Evolutionary conservation across 208 protist genomes (phyloP).

Genomic region (Leishmania mexicana): DNA sequence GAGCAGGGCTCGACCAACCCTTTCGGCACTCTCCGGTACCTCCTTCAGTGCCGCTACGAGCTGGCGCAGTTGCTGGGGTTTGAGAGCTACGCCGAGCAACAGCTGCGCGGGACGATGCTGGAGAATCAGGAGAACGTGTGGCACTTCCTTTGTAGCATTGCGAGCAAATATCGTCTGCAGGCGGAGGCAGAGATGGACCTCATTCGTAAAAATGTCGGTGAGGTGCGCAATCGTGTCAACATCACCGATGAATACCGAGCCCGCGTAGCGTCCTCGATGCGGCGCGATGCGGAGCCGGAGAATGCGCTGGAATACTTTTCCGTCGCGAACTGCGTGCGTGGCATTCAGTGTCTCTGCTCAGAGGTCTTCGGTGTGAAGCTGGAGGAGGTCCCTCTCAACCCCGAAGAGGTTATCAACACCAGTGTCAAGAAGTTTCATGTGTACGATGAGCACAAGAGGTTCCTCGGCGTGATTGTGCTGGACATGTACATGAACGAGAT

Average conservation of each 20-base stretch:
- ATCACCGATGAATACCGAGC: conserved; percentile 87
- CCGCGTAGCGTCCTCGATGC: conserved; percentile 67
- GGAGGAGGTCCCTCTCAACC: conserved; percentile 71
- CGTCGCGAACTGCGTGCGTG: conserved; percentile 89
- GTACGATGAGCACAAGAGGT: conserved; percentile 79
- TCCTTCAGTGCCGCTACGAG: conserved; percentile 84
- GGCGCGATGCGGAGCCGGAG: conserved; percentile 73
- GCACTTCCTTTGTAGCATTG: conserved; percentile 89
- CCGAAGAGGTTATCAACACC: conserved; percentile 80
- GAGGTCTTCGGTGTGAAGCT: conserved; percentile 90
- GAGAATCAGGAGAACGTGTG: conserved; percentile 89
- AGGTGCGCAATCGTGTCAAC: conserved; percentile 76
- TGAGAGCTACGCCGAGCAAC: conserved; percentile 90
- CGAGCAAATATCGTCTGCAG: conserved; percentile 76
- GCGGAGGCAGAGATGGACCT: conserved; percentile 84
- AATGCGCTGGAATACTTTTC: conserved; percentile 85
- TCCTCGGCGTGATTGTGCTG: conserved; percentile 92
- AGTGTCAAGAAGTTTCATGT: conserved; percentile 90
- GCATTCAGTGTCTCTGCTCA: conserved; percentile 90
- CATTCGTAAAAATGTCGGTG: conserved; percentile 71
- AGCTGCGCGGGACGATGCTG: conserved; percentile 91
- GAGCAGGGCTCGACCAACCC: conserved; percentile 72
- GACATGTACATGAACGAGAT: conserved; percentile 89
- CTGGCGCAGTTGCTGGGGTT: conserved; percentile 82
- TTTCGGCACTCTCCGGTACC: conserved; percentile 76